phyloP scores from a whole-genome alignment of 108 stramenopile genomes.

The Nitzschia inconspicua region DNA sequence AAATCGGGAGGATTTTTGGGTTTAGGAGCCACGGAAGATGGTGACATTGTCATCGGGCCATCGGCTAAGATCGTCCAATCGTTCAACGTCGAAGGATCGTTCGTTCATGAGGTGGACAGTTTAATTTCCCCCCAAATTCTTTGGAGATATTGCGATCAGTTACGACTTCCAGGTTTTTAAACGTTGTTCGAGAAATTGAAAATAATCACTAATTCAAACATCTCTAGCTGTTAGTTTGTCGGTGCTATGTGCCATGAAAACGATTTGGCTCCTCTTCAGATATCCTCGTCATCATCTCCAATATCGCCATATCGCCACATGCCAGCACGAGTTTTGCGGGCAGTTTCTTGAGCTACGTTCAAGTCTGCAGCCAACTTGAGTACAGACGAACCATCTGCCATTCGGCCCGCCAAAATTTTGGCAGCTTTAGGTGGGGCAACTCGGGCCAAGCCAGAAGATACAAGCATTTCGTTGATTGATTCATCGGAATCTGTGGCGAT shows the following conservation, averaged over 20 bases:
- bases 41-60: conserved; percentile 49
- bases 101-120: conserved; percentile 72
- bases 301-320: conserved; percentile 93
- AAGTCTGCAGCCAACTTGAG: conserved; percentile 58
- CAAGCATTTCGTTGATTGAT: conserved; percentile 74
- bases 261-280: too few species aligned
- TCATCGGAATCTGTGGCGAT: conserved; percentile 44
- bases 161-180: conserved; percentile 59
- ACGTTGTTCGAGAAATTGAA: too few species aligned
- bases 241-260: too few species aligned
- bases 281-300: conserved; percentile 87
- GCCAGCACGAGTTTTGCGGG: conserved; percentile 70
- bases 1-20: conserved; percentile 71
- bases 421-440: conserved; percentile 53
- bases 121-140: conserved; percentile 66
- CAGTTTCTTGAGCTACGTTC: conserved; percentile 61
- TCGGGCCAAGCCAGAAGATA: conserved; percentile 70
- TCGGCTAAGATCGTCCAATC: conserved; percentile 57
- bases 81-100: conserved; percentile 35
- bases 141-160: conserved; percentile 78
- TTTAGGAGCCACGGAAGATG: conserved; percentile 76
- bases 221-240: too few species aligned
- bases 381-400: conserved; percentile 52
- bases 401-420: conserved; percentile 41
- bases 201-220: too few species aligned